phyloP scores from a whole-genome alignment of 805 yeast species.

The Vanderwaltozyma verrucispora region DNA sequence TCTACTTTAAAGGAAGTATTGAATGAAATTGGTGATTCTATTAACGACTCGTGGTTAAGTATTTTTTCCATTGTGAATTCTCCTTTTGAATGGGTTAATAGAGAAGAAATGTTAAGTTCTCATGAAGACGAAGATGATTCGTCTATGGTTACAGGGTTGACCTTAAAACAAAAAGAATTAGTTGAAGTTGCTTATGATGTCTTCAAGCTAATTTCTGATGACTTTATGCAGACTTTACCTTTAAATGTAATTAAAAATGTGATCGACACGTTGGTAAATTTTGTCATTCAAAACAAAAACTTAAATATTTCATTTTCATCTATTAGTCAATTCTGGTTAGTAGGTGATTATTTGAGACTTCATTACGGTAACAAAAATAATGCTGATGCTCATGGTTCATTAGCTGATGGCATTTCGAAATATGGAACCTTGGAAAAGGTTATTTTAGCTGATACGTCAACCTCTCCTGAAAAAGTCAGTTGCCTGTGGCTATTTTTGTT shows the following conservation, averaged over 20 bases:
- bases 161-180: slow-evolving; percentile 42
- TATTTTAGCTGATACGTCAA: slow-evolving; percentile 15
- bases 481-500: slow-evolving; percentile 58
- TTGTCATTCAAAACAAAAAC: slow-evolving; percentile 61
- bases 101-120: slow-evolving; percentile 14
- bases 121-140: slow-evolving; percentile 22
- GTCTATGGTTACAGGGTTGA: slow-evolving; percentile 27
- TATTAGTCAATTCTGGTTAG: slow-evolving; percentile 83
- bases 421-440: slow-evolving; percentile 21
- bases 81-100: slow-evolving; percentile 40
- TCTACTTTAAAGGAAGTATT: slow-evolving; percentile 61
- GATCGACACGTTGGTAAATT: slow-evolving; percentile 62
- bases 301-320: slow-evolving; percentile 85
- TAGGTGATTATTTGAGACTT: slow-evolving; percentile 62
- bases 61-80: slow-evolving; percentile 51
- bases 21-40: slow-evolving; percentile 61
- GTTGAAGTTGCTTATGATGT: slow-evolving; percentile 65
- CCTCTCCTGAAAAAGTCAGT: slow-evolving; percentile 22
- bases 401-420: slow-evolving; percentile 6
- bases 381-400: slow-evolving; percentile 4
- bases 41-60: slow-evolving; percentile 59
- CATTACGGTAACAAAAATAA: slow-evolving; percentile 4
- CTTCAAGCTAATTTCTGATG: slow-evolving; percentile 74
- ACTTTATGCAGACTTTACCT: slow-evolving; percentile 68
- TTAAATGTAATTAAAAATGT: slow-evolving; percentile 48